Evolutionary conservation across 352 stramenopile species (phyloP).

Genomic region (Ochromonadaceae sp.): DNA sequence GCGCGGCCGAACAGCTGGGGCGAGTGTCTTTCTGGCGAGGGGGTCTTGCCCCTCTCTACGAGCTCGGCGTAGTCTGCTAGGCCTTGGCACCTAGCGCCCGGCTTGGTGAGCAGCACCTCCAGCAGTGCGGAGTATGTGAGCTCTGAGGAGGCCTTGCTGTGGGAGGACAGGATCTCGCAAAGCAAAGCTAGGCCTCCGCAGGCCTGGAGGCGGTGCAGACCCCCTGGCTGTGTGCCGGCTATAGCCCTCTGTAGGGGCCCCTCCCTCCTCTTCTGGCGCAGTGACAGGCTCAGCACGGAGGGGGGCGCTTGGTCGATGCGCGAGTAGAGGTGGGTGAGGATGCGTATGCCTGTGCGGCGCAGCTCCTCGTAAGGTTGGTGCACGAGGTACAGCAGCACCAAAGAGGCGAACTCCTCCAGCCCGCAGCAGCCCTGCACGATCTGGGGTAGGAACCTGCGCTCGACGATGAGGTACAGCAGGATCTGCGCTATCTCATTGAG

Average conservation of each 20-base stretch:
- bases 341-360: not conserved
- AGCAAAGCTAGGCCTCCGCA: conserved; percentile 7
- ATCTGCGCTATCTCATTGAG: not conserved
- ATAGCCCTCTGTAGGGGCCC: not conserved
- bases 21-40: too few relatives aligned
- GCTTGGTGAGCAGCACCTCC: conserved; percentile 2
- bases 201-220: not conserved
- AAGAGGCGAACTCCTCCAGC: conserved; percentile 5
- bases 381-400: conserved; percentile 1
- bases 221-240: not conserved
- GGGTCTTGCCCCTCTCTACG: too few relatives aligned
- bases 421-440: not conserved
- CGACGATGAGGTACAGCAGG: conserved; percentile 5
- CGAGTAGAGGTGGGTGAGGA: not conserved
- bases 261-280: not conserved
- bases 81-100: too few relatives aligned
- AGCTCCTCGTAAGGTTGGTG: conserved; percentile 2
- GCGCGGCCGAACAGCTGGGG: too few relatives aligned
- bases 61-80: too few relatives aligned
- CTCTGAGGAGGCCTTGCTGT: not conserved
- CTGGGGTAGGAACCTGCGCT: not conserved
- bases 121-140: conserved; percentile 2
- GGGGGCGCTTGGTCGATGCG: not conserved
- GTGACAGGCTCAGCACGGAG: not conserved
- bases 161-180: not conserved